Evolutionary conservation across 2,329 filamentous ascomycete species (phyloP).

Genomic region (Graphilbum ipis-grandicollis): DNA sequence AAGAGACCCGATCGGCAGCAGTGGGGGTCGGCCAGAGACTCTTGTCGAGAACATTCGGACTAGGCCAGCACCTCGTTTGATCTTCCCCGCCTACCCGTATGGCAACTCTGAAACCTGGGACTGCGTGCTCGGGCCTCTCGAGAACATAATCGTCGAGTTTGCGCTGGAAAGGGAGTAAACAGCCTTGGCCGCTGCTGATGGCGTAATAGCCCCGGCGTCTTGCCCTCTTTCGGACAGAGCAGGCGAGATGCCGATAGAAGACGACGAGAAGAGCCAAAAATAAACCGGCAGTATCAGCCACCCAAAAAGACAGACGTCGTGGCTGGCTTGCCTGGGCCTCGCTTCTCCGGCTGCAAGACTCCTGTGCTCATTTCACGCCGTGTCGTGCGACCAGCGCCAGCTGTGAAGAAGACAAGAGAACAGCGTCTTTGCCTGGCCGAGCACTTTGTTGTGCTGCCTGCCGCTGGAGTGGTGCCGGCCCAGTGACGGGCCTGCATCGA

Average conservation of each 20-base stretch:
- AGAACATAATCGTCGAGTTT: too few relatives aligned
- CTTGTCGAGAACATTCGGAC: background rate
- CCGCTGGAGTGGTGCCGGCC: too few relatives aligned
- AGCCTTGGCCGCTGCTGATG: background rate
- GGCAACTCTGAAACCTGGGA: background rate
- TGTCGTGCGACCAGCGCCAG: too few relatives aligned
- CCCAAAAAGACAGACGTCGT: too few relatives aligned
- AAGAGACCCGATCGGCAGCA: slow-evolving; percentile 1
- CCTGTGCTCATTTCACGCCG: slow-evolving; percentile 6
- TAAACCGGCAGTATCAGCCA: too few relatives aligned
- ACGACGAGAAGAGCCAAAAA: too few relatives aligned
- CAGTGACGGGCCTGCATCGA: too few relatives aligned
- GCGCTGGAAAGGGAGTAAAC: background rate
- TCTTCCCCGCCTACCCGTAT: slow-evolving; percentile 1
- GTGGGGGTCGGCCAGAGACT: background rate
- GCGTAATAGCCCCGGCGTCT: slow-evolving; percentile 2
- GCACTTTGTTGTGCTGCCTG: too few relatives aligned
- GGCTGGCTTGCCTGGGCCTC: background rate
- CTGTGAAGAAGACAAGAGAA: too few relatives aligned
- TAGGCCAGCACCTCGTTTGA: slow-evolving; percentile 8
- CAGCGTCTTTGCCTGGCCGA: too few relatives aligned
- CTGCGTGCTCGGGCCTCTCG: too few relatives aligned
- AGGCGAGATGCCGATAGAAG: too few relatives aligned
- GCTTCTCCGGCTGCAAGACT: background rate
- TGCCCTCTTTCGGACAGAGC: background rate